phyloP scores from a whole-genome alignment of 2,329 filamentous ascomycete genomes.

The Talaromyces sp. region DNA sequence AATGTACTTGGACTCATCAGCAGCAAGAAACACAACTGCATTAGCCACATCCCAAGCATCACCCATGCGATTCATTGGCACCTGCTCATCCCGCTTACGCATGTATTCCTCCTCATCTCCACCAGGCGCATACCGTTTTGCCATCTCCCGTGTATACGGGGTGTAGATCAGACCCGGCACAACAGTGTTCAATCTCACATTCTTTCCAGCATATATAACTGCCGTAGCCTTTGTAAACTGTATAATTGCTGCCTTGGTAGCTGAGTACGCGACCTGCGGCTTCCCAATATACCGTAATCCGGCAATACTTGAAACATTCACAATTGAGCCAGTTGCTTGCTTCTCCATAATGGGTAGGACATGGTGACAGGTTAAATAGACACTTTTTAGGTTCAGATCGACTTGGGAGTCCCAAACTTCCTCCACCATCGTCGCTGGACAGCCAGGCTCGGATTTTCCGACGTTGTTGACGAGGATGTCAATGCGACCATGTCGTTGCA shows the following conservation, averaged over 20 bases:
- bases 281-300: constrained; percentile 52
- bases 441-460: constrained; percentile 53
- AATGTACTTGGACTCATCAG: constrained; percentile 68
- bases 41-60: constrained; percentile 63
- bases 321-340: constrained; percentile 34
- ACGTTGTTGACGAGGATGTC: constrained; percentile 62
- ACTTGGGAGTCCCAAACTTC: constrained; percentile 52
- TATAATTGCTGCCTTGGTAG: constrained; percentile 51
- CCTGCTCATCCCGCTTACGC: constrained; percentile 23
- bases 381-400: constrained; percentile 40
- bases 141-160: constrained; percentile 47
- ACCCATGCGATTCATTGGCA: constrained; percentile 43
- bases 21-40: constrained; percentile 66
- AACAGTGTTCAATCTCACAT: constrained; percentile 53
- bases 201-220: constrained; percentile 38
- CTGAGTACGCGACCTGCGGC: constrained; percentile 54
- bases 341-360: constrained; percentile 37
- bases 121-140: constrained; percentile 41
- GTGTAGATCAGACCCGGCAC: constrained; percentile 58
- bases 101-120: constrained; percentile 47
- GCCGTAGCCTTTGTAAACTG: constrained; percentile 50
- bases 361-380: constrained; percentile 34
- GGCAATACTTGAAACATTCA: constrained; percentile 43
- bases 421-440: constrained; percentile 49
- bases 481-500: constrained; percentile 52